These are phyloP conservation scores for Anthracocystis walkeri DNA, from an alignment of 1,284 basidiomycete species.

Conservation along the genomic window DNA sequence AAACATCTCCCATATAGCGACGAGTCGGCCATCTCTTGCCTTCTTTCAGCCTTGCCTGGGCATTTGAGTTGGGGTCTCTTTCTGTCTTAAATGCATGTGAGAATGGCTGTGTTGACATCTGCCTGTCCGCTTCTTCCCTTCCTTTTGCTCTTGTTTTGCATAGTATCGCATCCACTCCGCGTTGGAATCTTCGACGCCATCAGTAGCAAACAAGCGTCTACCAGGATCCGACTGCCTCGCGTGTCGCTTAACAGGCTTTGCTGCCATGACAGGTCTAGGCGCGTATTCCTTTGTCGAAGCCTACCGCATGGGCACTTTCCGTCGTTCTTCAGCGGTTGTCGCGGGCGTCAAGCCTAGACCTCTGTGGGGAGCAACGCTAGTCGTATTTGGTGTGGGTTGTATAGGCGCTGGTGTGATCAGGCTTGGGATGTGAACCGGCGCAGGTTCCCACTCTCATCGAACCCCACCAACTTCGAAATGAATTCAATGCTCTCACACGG, in stretches of 20 bases:
- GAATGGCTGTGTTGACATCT: conserved; percentile 35
- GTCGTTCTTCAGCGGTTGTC: conserved; percentile 30
- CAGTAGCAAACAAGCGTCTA: conserved; percentile 8
- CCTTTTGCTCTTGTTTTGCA: conserved; percentile 1
- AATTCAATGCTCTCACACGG: conserved; percentile 8
- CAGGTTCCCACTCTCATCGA: neutral
- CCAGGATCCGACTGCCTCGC: conserved; percentile 57
- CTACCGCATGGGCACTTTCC: conserved; percentile 52
- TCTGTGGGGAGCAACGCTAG: conserved; percentile 49
- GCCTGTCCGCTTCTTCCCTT: conserved; percentile 6
- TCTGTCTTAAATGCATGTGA: neutral
- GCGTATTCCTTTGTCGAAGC: conserved; percentile 62
- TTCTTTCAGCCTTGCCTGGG: neutral
- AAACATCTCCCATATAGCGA: neutral
- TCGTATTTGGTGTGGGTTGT: conserved; percentile 44
- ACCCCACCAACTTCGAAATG: conserved; percentile 12
- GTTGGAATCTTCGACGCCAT: conserved; percentile 18
- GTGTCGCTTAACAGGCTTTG: conserved; percentile 64
- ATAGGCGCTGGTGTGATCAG: conserved; percentile 48
- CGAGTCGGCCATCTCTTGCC: neutral
- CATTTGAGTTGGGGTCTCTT: conserved; percentile 1
- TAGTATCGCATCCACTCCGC: conserved; percentile 40
- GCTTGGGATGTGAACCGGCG: conserved; percentile 31
- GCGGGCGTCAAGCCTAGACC: conserved; percentile 41
- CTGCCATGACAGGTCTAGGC: conserved; percentile 57